Evolutionary conservation across 1,284 basidiomycete genomes (phyloP).

Genomic region (Rhodotorula sp.): DNA sequence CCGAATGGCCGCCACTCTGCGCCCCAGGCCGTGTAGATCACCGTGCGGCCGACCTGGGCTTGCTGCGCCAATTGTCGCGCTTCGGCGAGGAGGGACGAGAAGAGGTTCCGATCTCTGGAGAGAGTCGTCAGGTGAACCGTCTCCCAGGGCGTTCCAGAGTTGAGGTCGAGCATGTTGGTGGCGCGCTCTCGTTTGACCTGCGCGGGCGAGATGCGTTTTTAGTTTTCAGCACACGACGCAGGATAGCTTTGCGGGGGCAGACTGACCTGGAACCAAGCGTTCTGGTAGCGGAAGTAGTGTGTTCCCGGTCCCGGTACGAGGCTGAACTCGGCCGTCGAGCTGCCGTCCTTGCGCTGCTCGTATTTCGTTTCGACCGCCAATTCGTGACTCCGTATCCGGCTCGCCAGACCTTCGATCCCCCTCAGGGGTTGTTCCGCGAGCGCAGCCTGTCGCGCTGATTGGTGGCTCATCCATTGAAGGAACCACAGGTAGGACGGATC

Average conservation of each 20-base stretch:
- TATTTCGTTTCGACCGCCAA: slow-evolving; percentile 89
- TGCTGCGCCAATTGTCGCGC: slow-evolving; percentile 82
- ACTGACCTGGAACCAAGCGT: slow-evolving; percentile 91
- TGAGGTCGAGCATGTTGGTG: slow-evolving; percentile 82
- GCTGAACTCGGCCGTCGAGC: slow-evolving; percentile 79
- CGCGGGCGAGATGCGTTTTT: background rate
- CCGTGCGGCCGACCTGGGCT: slow-evolving; percentile 87
- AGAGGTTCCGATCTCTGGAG: slow-evolving; percentile 75
- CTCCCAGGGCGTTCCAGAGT: slow-evolving; percentile 94
- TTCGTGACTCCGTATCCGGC: slow-evolving; percentile 78
- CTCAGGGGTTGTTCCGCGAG: slow-evolving; percentile 17
- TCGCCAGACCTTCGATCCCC: slow-evolving; percentile 41
- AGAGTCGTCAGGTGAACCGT: slow-evolving; percentile 93
- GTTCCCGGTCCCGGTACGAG: slow-evolving; percentile 93
- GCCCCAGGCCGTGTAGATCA: slow-evolving; percentile 95
- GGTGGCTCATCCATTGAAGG: slow-evolving; percentile 87
- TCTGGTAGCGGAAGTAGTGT: slow-evolving; percentile 85
- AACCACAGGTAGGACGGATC: slow-evolving; percentile 97
- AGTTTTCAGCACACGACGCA: background rate
- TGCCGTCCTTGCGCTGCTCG: slow-evolving; percentile 84
- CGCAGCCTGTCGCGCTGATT: slow-evolving; percentile 43
- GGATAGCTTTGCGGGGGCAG: background rate
- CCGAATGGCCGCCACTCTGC: slow-evolving; percentile 96
- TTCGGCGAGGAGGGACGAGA: slow-evolving; percentile 77
- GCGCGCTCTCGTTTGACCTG: slow-evolving; percentile 91